These are phyloP conservation scores for Apiotrichum laibachii DNA, from an alignment of 1,284 basidiomycete genomes.

Conservation along the genomic window DNA sequence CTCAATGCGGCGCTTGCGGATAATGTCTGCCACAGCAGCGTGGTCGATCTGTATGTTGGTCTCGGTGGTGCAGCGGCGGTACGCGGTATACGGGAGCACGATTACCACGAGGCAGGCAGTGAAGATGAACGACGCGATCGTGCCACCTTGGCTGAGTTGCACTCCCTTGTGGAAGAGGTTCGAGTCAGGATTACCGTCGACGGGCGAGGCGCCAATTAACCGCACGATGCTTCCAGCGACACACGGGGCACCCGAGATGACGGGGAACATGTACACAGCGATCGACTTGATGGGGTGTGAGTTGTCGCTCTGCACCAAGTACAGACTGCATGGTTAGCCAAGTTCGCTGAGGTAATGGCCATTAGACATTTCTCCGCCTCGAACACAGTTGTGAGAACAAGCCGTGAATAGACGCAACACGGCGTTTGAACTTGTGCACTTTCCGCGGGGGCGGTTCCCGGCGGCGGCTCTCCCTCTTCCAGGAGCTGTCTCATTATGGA, in stretches of 20 bases:
- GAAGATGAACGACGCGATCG: not conserved
- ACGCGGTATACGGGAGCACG: not conserved
- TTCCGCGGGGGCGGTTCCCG: too few species aligned
- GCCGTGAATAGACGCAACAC: too few species aligned
- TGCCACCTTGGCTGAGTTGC: not conserved
- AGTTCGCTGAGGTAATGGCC: not conserved
- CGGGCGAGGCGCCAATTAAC: not conserved
- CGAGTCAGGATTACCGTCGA: not conserved
- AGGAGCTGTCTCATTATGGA: not conserved
- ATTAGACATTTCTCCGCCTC: not conserved
- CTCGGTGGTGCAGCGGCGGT: not conserved
- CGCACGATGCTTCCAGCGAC: not conserved
- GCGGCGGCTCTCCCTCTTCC: too few species aligned
- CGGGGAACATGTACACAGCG: not conserved
- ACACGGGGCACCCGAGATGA: not conserved
- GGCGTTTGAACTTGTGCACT: too few species aligned
- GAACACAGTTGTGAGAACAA: too few species aligned
- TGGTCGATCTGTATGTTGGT: not conserved
- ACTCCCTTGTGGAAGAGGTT: not conserved
- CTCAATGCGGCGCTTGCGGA: not conserved
- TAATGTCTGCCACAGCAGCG: constrained; percentile 3
- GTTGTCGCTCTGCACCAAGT: not conserved
- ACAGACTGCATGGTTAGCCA: not conserved
- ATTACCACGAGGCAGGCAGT: not conserved
- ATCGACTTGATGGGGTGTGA: not conserved